Conservation (phyloP, 2,329 filamentous ascomycete species). For the Lecanoromycetidae sp. region DNA sequence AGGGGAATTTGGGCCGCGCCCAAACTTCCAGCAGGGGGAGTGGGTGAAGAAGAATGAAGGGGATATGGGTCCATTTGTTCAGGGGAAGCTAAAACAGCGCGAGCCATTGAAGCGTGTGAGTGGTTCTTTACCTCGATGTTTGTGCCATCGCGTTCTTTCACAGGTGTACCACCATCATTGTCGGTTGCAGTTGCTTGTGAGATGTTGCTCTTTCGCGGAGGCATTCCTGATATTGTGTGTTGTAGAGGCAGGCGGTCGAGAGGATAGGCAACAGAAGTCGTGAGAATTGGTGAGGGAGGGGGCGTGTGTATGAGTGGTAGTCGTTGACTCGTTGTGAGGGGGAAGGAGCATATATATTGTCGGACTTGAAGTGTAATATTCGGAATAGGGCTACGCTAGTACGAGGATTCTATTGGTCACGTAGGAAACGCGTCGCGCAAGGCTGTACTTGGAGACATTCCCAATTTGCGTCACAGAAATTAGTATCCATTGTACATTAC, state of each 20-base stretch:
- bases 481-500: too few species aligned
- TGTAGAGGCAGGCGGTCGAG: neutral
- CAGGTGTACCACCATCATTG: constrained; percentile 14
- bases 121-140: constrained; percentile 16
- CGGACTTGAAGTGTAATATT: neutral
- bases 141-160: constrained; percentile 16
- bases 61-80: neutral
- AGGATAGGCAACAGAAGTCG: neutral
- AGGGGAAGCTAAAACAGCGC: too few species aligned
- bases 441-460: too few species aligned
- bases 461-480: too few species aligned
- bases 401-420: neutral
- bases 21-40: too few species aligned
- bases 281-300: neutral
- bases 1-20: too few species aligned
- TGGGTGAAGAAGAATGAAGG: neutral
- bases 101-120: too few species aligned
- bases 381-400: neutral
- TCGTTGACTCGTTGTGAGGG: neutral
- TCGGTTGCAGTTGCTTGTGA: constrained; percentile 10
- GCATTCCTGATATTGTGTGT: constrained; percentile 9
- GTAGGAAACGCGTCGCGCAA: neutral
- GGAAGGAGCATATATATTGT: neutral
- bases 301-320: neutral
- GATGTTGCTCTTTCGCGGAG: constrained; percentile 17